Evolutionary conservation across 805 yeast species (phyloP).

Genomic region (Cyberlindnera lachancei): DNA sequence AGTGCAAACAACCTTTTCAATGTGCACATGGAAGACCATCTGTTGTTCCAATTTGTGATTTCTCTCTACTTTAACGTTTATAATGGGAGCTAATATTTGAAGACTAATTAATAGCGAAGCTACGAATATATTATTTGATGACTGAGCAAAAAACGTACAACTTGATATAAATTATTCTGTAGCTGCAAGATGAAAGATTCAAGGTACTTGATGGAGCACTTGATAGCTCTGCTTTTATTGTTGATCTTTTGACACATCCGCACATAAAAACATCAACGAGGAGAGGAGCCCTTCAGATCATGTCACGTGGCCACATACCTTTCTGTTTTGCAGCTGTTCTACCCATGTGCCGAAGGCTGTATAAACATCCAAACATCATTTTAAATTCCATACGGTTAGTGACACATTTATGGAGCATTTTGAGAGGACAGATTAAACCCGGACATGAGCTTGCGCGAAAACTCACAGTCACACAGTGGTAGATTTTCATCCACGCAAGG

Average conservation of each 20-base stretch:
- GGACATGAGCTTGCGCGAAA: constrained; percentile 2
- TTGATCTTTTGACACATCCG: no score
- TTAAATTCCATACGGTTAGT: background rate
- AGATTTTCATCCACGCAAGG: background rate
- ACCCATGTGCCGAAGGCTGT: background rate
- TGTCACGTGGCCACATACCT: background rate
- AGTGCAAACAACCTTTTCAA: constrained; percentile 57
- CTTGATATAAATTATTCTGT: no score
- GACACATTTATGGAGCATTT: background rate
- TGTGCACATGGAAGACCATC: constrained; percentile 90
- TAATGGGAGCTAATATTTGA: no score
- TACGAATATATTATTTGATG: background rate
- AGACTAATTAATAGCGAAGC: background rate
- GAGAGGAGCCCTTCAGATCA: background rate
- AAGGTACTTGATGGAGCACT: no score
- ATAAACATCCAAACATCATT: background rate
- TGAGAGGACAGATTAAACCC: background rate
- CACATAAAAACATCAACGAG: no score
- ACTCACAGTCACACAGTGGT: background rate
- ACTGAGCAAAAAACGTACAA: no score
- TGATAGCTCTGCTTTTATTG: no score
- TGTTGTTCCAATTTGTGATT: constrained; percentile 41
- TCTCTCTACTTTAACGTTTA: constrained; percentile 3
- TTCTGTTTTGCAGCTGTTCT: no score
- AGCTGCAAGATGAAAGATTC: no score